These are phyloP conservation scores for Amanita jacksonii DNA, from an alignment of 768 basidiomycete species.

Conservation along the genomic window DNA sequence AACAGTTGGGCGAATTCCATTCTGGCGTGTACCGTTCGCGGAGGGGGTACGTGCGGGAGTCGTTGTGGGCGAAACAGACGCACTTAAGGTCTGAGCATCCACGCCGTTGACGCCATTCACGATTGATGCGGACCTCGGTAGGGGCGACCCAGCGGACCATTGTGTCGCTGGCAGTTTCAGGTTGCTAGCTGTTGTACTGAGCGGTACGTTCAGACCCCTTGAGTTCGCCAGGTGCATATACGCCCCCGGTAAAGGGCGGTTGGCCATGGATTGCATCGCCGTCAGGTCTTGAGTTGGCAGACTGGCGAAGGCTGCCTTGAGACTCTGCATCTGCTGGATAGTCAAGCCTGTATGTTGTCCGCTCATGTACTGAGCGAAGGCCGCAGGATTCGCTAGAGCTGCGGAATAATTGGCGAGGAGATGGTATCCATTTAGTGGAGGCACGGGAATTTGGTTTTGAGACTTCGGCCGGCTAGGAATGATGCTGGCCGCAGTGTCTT, in stretches of 20 bases:
- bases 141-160: constrained; percentile 22
- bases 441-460: constrained; percentile 30
- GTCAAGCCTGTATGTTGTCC: constrained; percentile 33
- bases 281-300: constrained; percentile 30
- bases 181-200: constrained; percentile 22
- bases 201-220: constrained; percentile 30
- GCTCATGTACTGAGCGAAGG: constrained; percentile 24
- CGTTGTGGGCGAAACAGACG: constrained; percentile 25
- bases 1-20: constrained; percentile 19
- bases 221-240: constrained; percentile 32
- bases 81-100: constrained; percentile 18
- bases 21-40: constrained; percentile 44
- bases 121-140: constrained; percentile 24
- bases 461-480: constrained; percentile 33
- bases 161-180: constrained; percentile 33
- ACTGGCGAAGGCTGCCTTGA: constrained; percentile 47
- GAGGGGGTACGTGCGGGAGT: constrained; percentile 41
- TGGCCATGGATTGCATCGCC: constrained; percentile 23
- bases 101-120: constrained; percentile 20
- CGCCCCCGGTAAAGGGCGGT: constrained; percentile 22
- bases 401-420: constrained; percentile 27
- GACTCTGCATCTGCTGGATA: constrained; percentile 48
- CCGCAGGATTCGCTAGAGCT: constrained; percentile 27
- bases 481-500: constrained; percentile 15
- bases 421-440: constrained; percentile 41